Evolutionary conservation across 805 yeast species (phyloP).

Genomic region (Pichia exigua): DNA sequence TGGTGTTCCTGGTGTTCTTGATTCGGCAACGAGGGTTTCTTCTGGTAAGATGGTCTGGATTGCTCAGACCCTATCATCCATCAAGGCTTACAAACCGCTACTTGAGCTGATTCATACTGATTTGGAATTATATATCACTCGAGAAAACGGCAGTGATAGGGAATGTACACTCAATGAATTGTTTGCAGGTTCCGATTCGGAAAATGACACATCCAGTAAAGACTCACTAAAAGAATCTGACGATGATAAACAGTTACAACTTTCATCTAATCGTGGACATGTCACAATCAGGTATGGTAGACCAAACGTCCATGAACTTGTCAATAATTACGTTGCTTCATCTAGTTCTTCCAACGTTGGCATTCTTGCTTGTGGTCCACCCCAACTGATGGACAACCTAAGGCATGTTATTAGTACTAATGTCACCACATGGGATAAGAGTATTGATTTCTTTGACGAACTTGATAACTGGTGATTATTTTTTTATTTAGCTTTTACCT

Average conservation of each 20-base stretch:
- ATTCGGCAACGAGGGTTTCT: not conserved
- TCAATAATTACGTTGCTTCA: slow-evolving; percentile 26
- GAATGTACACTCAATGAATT: not conserved
- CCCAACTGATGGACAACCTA: slow-evolving; percentile 23
- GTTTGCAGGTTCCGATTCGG: not conserved
- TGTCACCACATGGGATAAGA: slow-evolving; percentile 1
- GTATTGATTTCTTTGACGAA: slow-evolving; percentile 8
- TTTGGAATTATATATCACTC: not conserved
- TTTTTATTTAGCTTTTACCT: not conserved
- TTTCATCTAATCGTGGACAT: not conserved
- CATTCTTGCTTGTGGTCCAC: slow-evolving; percentile 40
- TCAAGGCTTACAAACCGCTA: not conserved
- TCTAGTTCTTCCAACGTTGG: slow-evolving; percentile 31
- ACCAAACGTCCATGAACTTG: slow-evolving; percentile 30
- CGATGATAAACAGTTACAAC: not conserved
- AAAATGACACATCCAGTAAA: too few species aligned
- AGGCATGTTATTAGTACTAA: slow-evolving; percentile 1
- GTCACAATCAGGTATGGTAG: slow-evolving; percentile 25
- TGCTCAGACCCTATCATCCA: not conserved
- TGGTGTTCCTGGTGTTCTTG: not conserved
- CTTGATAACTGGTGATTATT: slow-evolving; percentile 4
- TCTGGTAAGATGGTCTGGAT: slow-evolving; percentile 1
- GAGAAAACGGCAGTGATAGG: not conserved
- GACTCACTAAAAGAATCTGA: not conserved
- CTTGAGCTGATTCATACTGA: not conserved